phyloP scores from a whole-genome alignment of 495 filamentous ascomycete species.

The Lepidopterella palustris region DNA sequence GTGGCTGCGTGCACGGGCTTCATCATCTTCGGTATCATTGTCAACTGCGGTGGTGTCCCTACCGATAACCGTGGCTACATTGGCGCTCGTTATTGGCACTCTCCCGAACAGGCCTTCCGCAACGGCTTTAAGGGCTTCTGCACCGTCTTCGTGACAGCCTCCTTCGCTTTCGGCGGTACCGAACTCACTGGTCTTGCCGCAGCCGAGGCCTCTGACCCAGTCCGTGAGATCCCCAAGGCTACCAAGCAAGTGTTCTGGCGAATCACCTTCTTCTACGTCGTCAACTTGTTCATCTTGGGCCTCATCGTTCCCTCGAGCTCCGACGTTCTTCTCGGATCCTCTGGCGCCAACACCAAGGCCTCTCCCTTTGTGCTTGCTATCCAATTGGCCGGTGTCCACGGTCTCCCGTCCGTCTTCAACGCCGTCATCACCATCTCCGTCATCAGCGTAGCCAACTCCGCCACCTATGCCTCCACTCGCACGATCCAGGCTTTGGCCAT shows the following conservation, averaged over 20 bases:
- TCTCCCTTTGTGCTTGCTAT: slow-evolving; percentile 74
- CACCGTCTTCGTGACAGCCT: slow-evolving; percentile 61
- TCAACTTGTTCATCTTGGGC: slow-evolving; percentile 66
- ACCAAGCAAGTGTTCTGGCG: slow-evolving; percentile 28
- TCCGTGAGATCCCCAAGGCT: slow-evolving; percentile 29
- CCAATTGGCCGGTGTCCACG: slow-evolving; percentile 55
- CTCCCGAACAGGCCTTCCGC: slow-evolving; percentile 52
- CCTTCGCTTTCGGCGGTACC: slow-evolving; percentile 62
- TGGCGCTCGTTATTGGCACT: slow-evolving; percentile 45
- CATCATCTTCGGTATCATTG: slow-evolving; percentile 37
- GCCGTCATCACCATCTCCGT: slow-evolving; percentile 66
- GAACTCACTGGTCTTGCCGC: slow-evolving; percentile 46
- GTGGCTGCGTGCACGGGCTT: slow-evolving; percentile 44
- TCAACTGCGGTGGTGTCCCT: slow-evolving; percentile 33
- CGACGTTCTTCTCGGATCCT: slow-evolving; percentile 41
- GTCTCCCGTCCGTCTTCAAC: slow-evolving; percentile 68
- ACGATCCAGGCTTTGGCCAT: slow-evolving; percentile 34
- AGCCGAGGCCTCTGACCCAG: slow-evolving; percentile 42
- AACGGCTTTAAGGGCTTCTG: slow-evolving; percentile 66
- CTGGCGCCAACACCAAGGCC: slow-evolving; percentile 48
- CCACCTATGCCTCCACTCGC: slow-evolving; percentile 34
- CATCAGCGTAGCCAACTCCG: slow-evolving; percentile 41
- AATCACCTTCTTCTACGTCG: slow-evolving; percentile 64
- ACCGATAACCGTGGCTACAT: slow-evolving; percentile 35
- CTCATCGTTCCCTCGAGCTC: slow-evolving; percentile 59